phyloP scores from a whole-genome alignment of 1,284 basidiomycete species.

The Coniferiporia weirii region DNA sequence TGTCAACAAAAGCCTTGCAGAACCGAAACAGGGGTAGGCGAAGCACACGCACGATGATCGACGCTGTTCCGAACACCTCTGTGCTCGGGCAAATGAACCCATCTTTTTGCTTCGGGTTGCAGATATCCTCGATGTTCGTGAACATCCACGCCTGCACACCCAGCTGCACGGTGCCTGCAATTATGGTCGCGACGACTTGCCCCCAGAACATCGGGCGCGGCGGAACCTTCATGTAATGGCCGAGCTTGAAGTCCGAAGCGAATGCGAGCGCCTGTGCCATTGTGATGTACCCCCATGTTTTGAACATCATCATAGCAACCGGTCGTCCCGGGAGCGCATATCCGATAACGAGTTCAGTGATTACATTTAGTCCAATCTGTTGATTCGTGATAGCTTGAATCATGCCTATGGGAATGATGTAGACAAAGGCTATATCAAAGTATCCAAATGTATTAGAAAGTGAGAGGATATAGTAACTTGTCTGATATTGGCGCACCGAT shows the following conservation, averaged over 20 bases:
- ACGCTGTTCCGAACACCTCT: slow-evolving; percentile 35
- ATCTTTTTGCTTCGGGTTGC: slow-evolving; percentile 28
- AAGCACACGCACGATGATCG: slow-evolving; percentile 31
- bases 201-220: slow-evolving; percentile 32
- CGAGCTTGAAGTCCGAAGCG: slow-evolving; percentile 33
- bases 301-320: slow-evolving; percentile 37
- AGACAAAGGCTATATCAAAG: slow-evolving; percentile 30
- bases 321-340: slow-evolving; percentile 32
- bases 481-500: slow-evolving; percentile 18
- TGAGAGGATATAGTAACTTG: neutral
- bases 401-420: slow-evolving; percentile 43
- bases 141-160: slow-evolving; percentile 45
- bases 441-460: neutral
- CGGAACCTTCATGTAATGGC: slow-evolving; percentile 38
- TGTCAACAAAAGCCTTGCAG: neutral
- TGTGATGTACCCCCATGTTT: slow-evolving; percentile 33
- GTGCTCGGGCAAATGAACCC: slow-evolving; percentile 34
- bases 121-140: slow-evolving; percentile 30
- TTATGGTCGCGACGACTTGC: slow-evolving; percentile 39
- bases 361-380: slow-evolving; percentile 38
- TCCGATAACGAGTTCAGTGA: slow-evolving; percentile 45
- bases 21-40: neutral
- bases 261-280: slow-evolving; percentile 34
- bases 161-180: slow-evolving; percentile 37
- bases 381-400: slow-evolving; percentile 43